Base-by-base conservation (phyloP, 257 asterid species). In the Primulina huaijiensis region DNA sequence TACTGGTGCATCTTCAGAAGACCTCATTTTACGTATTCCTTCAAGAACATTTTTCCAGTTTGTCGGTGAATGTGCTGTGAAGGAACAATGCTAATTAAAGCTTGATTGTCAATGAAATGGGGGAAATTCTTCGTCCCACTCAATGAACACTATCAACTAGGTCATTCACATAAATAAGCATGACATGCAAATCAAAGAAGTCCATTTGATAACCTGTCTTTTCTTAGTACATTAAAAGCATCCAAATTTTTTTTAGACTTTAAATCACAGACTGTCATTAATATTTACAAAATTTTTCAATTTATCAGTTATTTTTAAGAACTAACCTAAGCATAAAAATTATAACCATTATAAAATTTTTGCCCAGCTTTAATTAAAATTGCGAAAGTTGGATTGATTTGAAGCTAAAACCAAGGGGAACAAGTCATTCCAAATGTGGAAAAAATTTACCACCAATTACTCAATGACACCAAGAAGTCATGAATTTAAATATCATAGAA, bases 1-100 rank as follows among this genome's bases (percentile, higher is more conserved):
- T n/a, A 94, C 99, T 1, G 99, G 97, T 21, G 97, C 99, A 79
- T 86, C 88, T 82, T 91, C 99, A 50, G 84, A 79, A 17, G 96
- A 85, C 75, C 99, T 89, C 99, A 94, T 94, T 66, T 74, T 77
- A 52, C 86, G 95, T 76, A 91, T 94, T 68, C 90, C 90, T 79
- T 89, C 86, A 43, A 94, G 87, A 73, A 87, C 86, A 73, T 78
- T 85, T 71, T 81, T 96, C 99, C 99, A 94, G 76, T 85, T 73
- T 29, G 80, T 74, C 71, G 97, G 99, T 60, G 79, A 62, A 38
- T 77, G 74, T 30, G 75, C 93, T 88, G 86, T 67, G 29, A 27
- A 29, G 60, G 19, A 7, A 34, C 46, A 60, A 19, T 17, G 40
- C 56, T 29, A 29, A 21, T n/a, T 8, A 19, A 38, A 20, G 20